phyloP scores from a whole-genome alignment of 768 basidiomycete species.

The Boletales sp. region DNA sequence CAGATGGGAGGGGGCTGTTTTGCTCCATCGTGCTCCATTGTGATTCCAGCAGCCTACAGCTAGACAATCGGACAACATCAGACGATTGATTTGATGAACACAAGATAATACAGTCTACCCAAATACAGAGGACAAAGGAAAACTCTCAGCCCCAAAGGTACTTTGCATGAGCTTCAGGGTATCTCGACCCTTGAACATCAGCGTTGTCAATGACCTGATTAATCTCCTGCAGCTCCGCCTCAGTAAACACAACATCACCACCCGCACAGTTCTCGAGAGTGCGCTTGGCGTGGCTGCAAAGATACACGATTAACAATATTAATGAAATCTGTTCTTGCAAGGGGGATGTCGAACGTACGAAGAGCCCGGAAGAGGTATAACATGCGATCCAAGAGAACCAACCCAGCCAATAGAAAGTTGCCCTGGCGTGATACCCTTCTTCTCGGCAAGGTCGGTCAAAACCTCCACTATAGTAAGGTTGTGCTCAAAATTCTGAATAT shows the following conservation, averaged over 20 bases:
- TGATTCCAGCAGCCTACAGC: too few species aligned
- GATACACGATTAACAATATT: neutral
- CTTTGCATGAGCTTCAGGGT: conserved; percentile 20
- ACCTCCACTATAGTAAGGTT: conserved; percentile 44
- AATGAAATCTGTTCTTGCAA: neutral
- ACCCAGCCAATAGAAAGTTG: conserved; percentile 49
- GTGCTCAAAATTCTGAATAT: conserved; percentile 34
- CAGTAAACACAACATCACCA: conserved; percentile 39
- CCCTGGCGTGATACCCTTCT: conserved; percentile 40
- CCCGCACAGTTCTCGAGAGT: conserved; percentile 45
- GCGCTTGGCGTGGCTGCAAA: conserved; percentile 31
- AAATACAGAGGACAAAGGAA: too few species aligned
- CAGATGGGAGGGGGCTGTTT: too few species aligned
- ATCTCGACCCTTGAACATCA: conserved; percentile 40
- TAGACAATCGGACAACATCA: too few species aligned
- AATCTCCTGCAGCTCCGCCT: conserved; percentile 39
- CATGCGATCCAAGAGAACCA: conserved; percentile 33
- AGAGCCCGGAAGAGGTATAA: conserved; percentile 51
- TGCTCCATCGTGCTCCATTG: too few species aligned
- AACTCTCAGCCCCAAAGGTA: conserved; percentile 32
- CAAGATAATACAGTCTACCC: too few species aligned
- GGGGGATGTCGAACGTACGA: conserved; percentile 25
- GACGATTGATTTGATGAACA: too few species aligned
- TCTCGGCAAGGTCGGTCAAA: conserved; percentile 37
- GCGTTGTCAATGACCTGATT: conserved; percentile 33